Evolutionary conservation across 2,329 filamentous ascomycete species (phyloP), one percentile per base, ranked within the genome.

Genomic region (Fusarium beomiforme): DNA sequence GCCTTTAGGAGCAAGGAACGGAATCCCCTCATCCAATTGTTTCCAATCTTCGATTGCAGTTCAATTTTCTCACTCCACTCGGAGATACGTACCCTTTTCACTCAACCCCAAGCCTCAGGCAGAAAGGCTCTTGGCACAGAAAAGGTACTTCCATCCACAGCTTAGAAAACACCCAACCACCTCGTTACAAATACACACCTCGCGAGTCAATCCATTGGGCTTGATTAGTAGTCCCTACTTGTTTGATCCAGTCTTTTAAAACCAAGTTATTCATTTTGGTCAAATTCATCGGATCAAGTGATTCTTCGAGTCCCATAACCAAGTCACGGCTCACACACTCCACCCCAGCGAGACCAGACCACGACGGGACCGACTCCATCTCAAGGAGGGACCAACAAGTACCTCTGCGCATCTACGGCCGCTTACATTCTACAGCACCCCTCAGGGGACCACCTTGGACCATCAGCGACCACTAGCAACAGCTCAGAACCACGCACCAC

Each of bases 381-480:
- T 31, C 39, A 59, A 60, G 65, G 64, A 69, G 64, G 70, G 61
- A 72, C 71, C 64, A 23, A 36, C 47, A 46, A 60, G 61, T 66
- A 66, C 63, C 60, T 62, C 29, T 29, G 11, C 54, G 56, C 67
- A 60, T 60, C 56, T 54, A 47, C 49, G 63, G 50, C 66, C 61
- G 61, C 67, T 70, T 63, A 64, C 63, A 67, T 39, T 33, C 26
- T 55, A 55, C 60, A 65, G 65, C 69, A 72, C 69, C 69, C 61
- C 69, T 70, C 55, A 55, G 71, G 61, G 63, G 71, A 69, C 73
- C 73, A 73, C 68, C 64, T 67, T 59, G 69, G 71, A 72, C 73
- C 71, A 64, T 33, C 69, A 37, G 54, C 41, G 61, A 63, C 69
- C 70, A 72, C 62, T 72, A 70, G 64, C 58, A 71, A 36, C 58